Base-by-base conservation (phyloP, 129 eudicot species). In the Flaveria sonorensis region DNA sequence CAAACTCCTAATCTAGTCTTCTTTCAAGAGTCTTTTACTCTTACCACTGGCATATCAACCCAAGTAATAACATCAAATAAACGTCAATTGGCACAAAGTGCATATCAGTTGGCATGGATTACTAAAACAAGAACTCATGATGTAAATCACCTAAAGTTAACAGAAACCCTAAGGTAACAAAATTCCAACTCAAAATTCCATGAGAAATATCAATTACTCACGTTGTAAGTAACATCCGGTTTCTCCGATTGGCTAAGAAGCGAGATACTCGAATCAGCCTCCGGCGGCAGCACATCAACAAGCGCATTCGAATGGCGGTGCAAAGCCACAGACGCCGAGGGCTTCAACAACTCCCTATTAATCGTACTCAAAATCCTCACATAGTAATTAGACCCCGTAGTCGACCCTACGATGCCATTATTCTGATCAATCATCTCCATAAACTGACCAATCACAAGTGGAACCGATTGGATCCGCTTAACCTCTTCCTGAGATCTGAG, bases 371-470 rank as follows among this genome's bases (percentile, higher is more conserved):
- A 65, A 68, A 92, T 92, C 83, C 97, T 82, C 0, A 89, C 97
- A 68, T 92, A 92, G 82, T 92, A 92, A 84, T 92, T 92, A 23
- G 90, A 87, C 0, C 96, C 96, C 0, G 97, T 92, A 16, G 97
- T 92, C 5, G 96, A 92, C 21, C 96, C 97, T 0, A 92, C 97
- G 15, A 92, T 92, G 3, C 90, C 97, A 67, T 92, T 86, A 69
- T 92, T 89, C 71, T 79, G 82, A 40, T 92, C 96, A 19, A 92
- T 85, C 97, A 92, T 92, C 89, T 89, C 97, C 96, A 92, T 88
- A 80, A 92, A 92, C 82, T 92, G 97, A 5, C 96, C 96, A 18
- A 92, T 92, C 1, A 89, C 97, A 11, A 92, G 92, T 2, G 97
- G 97, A 7, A 92, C 97, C n/a, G 96, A 88, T 7, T 92, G 97